Evolutionary conservation across 2,329 filamentous ascomycete species (phyloP), one percentile per base, ranked within the genome.

Genomic region (Microdochium trichocladiopsis): DNA sequence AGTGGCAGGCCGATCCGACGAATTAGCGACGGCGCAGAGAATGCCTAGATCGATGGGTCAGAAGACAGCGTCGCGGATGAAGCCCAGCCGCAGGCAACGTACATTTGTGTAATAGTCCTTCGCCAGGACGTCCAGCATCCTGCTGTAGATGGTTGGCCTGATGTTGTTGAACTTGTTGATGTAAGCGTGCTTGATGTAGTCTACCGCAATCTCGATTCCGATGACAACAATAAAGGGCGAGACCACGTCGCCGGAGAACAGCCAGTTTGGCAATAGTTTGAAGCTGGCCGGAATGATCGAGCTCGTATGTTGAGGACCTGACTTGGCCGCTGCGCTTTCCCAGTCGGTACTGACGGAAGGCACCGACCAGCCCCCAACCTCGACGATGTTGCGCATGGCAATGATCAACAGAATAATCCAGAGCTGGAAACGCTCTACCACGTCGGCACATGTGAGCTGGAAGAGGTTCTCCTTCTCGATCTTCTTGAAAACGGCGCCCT

Each of bases 151-250:
- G 6, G 81, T 83, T 2, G 94, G 94, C 57, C 94, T 93, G 59
- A 92, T 91, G 61, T 95, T 96, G 76, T 99, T 99, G 74, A 99
- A 99, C 66, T 99, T 99, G 66, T 86, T 92, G 66, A 99, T 95
- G 66, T 97, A 99, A 22, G 90, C 90, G 65, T 99, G 95, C 69
- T 99, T 99, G 67, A 96, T 82, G 82, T 89, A 92, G 69, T 99
- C 94, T 2, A 99, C 94, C 9, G 96, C 73, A 86, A 96, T 96
- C 71, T 99, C 94, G 56, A 91, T 96, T 1, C 92, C 93, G 6
- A 99, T 81, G 0, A 99, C 95, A 8, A 99, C 84, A 12, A 99
- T 72, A 60, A 99, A 99, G 0, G 94, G 95, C 0, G 90, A 92
- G 3, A 99, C 74, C 0, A 99, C 88, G 65, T 96, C 92, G 10